Percentiles rank a stretch among this genome's conserved stretches.
Evolutionary conservation across 1,284 basidiomycete genomes (phyloP).

Genomic region (Termitomyces sp.): DNA sequence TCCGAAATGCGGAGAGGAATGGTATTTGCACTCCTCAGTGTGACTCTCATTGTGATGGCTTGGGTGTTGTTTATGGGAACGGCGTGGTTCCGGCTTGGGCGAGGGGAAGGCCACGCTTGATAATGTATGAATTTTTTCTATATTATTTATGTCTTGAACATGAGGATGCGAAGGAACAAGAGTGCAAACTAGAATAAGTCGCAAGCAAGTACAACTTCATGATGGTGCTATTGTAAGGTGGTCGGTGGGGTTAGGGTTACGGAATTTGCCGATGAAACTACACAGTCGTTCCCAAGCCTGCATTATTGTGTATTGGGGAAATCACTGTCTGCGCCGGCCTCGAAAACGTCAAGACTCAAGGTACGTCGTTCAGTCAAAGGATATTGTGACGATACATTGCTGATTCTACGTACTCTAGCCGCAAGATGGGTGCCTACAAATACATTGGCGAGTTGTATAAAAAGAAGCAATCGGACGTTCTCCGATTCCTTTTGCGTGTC

Average conservation of each 20-base stretch:
- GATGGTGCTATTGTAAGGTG: too few relatives aligned
- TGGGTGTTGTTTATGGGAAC: conserved; percentile 68
- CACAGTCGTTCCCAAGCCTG: conserved; percentile 23
- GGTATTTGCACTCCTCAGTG: conserved; percentile 43
- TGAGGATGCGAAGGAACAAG: neutral
- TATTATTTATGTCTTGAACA: neutral
- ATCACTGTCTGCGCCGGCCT: conserved; percentile 26
- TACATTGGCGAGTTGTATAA: conserved; percentile 96
- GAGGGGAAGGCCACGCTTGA: conserved; percentile 5
- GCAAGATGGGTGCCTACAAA: conserved; percentile 88
- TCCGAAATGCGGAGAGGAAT: conserved; percentile 45
- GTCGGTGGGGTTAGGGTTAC: conserved; percentile 10
- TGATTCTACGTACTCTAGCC: conserved; percentile 17
- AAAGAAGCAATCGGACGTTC: conserved; percentile 95
- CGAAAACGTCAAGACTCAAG: conserved; percentile 33
- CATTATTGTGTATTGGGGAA: conserved; percentile 10
- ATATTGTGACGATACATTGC: neutral
- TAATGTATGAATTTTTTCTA: neutral
- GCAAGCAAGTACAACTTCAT: too few relatives aligned
- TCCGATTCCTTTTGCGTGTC: conserved; percentile 97
- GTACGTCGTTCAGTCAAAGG: conserved; percentile 21
- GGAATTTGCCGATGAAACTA: conserved; percentile 23
- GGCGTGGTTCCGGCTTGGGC: conserved; percentile 53
- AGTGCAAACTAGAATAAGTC: too few relatives aligned
- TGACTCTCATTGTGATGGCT: conserved; percentile 44